phyloP scores from a whole-genome alignment of 148 eudicot species.

The Nepenthes gracilis region DNA sequence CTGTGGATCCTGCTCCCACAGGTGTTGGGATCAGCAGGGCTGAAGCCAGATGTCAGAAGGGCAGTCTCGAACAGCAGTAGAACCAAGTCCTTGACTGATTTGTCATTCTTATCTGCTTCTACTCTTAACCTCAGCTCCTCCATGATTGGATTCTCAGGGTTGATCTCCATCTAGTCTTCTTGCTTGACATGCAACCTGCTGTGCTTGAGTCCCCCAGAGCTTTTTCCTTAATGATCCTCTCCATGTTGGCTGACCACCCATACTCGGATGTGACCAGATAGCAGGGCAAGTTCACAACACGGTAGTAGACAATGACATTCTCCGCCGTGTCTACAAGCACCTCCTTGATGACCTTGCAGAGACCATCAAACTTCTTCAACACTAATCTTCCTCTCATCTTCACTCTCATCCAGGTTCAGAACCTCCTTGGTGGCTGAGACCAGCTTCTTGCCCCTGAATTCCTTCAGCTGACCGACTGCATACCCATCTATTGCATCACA shows the following conservation, averaged over 20 bases:
- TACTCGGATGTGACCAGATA: slow-evolving; percentile 81
- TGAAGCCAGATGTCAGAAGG: slow-evolving; percentile 67
- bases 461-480: slow-evolving; percentile 75
- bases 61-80: slow-evolving; percentile 66
- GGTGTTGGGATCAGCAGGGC: slow-evolving; percentile 78
- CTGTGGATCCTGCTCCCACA: slow-evolving; percentile 82
- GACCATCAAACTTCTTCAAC: slow-evolving; percentile 57
- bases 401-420: slow-evolving; percentile 58
- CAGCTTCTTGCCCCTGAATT: slow-evolving; percentile 73
- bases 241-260: slow-evolving; percentile 91
- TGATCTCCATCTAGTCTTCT: slow-evolving; percentile 83
- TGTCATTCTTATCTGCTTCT: slow-evolving; percentile 84
- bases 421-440: slow-evolving; percentile 88
- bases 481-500: slow-evolving; percentile 89
- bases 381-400: slow-evolving; percentile 62
- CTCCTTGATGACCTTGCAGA: slow-evolving; percentile 84
- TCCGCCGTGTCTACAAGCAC: slow-evolving; percentile 64
- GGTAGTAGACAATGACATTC: slow-evolving; percentile 75
- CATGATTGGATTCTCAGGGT: slow-evolving; percentile 80
- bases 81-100: slow-evolving; percentile 77
- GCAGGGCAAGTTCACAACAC: slow-evolving; percentile 81
- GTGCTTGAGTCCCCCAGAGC: slow-evolving; percentile 79
- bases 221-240: slow-evolving; percentile 74
- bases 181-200: slow-evolving; percentile 83
- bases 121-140: slow-evolving; percentile 85